Percentiles rank a stretch among this genome's conserved stretches.
Conservation (phyloP, 2,329 filamentous ascomycete species). For the Talaromyces atroroseus region DNA sequence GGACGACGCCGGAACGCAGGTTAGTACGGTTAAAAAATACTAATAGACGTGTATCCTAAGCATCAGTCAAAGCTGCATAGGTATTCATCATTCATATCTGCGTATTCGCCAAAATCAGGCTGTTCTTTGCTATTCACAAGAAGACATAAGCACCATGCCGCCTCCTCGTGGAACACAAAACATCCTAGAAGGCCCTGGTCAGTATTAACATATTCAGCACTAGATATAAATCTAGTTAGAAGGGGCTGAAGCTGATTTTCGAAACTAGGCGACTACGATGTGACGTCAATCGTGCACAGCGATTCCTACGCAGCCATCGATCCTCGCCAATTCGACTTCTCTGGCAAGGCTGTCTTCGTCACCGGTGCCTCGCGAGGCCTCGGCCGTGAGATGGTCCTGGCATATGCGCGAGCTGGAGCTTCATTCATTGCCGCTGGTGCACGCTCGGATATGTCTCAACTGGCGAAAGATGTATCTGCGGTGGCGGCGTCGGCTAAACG, state of each 20-base stretch:
- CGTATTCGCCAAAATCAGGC: no score
- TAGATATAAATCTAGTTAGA: not conserved
- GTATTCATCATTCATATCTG: no score
- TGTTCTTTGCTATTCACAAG: not conserved
- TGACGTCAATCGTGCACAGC: constrained; percentile 31
- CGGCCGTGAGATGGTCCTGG: constrained; percentile 48
- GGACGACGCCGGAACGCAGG: no score
- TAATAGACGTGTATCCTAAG: no score
- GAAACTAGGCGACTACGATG: constrained; percentile 16
- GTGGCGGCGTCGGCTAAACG: constrained; percentile 30
- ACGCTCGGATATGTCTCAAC: constrained; percentile 42
- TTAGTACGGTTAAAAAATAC: no score
- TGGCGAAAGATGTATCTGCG: constrained; percentile 30
- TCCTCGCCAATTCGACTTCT: constrained; percentile 32
- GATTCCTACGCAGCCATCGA: constrained; percentile 53
- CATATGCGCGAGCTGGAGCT: constrained; percentile 51
- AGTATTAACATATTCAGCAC: not conserved
- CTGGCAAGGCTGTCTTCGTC: constrained; percentile 45
- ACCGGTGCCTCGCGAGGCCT: constrained; percentile 53
- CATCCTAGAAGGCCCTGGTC: constrained; percentile 6
- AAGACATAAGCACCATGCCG: not conserved
- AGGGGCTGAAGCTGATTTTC: not conserved
- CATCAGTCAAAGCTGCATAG: no score
- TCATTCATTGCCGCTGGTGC: constrained; percentile 50
- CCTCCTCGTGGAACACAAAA: constrained; percentile 7